These are phyloP conservation scores for Dactylellina parvicollis DNA, from an alignment of 2,329 filamentous ascomycete species.

Conservation along the genomic window DNA sequence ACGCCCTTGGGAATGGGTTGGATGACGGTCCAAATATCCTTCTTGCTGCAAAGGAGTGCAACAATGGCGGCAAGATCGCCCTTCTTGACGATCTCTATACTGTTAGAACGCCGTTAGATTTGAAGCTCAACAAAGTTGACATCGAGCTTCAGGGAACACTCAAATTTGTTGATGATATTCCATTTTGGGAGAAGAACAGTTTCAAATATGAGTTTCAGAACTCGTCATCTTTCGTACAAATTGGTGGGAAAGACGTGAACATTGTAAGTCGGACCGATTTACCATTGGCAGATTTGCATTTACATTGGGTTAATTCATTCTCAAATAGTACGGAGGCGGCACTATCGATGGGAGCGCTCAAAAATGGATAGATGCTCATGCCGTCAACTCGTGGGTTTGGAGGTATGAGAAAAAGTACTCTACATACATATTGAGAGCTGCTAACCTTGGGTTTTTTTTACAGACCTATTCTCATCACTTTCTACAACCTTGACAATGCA, in stretches of 20 bases:
- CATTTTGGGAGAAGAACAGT: slow-evolving; percentile 73
- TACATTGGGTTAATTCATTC: not conserved
- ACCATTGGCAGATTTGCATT: slow-evolving; percentile 60
- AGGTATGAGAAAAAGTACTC: slow-evolving; percentile 61
- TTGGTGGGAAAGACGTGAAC: slow-evolving; percentile 73
- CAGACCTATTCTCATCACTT: slow-evolving; percentile 68
- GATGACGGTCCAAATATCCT: slow-evolving; percentile 68
- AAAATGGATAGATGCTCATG: slow-evolving; percentile 72
- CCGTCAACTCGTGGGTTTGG: slow-evolving; percentile 66
- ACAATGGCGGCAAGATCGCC: slow-evolving; percentile 71
- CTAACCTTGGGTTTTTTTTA: slow-evolving; percentile 63
- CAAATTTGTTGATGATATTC: slow-evolving; percentile 71
- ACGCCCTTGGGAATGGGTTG: slow-evolving; percentile 33
- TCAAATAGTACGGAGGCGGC: slow-evolving; percentile 65
- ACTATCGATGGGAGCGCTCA: slow-evolving; percentile 71
- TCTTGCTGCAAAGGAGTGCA: slow-evolving; percentile 69
- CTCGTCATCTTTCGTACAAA: slow-evolving; percentile 73
- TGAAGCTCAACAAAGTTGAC: slow-evolving; percentile 73
- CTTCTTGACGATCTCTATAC: slow-evolving; percentile 70
- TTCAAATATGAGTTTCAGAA: slow-evolving; percentile 75
- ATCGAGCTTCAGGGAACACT: slow-evolving; percentile 64
- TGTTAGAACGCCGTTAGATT: slow-evolving; percentile 72
- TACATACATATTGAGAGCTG: slow-evolving; percentile 68
- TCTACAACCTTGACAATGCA: slow-evolving; percentile 69
- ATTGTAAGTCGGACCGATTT: slow-evolving; percentile 68